Base-by-base conservation (phyloP, 108 stramenopile species). In the Skeletonema grethae region DNA sequence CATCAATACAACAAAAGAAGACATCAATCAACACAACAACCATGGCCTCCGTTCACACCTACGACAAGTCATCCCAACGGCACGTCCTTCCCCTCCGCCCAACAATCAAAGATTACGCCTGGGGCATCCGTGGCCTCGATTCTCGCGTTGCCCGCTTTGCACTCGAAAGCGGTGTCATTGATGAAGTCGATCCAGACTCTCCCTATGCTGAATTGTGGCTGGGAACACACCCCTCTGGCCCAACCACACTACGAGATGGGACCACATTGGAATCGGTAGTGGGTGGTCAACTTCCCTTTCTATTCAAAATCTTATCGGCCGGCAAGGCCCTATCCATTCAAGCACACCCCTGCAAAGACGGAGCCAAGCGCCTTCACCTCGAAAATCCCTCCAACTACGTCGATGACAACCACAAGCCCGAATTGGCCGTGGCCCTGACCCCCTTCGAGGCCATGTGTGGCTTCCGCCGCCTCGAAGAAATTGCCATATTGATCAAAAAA, bases 401-500 rank as follows among this genome's bases (percentile, higher is more conserved):
- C 50, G 98, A 99, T 72, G 79, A 89, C 39, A 99, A 99, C 80
- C 99, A 99, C 88, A 99, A 99, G 73, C 99, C 99, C 0, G 99
- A 99, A 84, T 96, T 99, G 96, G 98, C 97, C 57, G 94, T 98
- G 64, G 97, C 98, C 2, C 69, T 99, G 45, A 97, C 95, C n/a
- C 79, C 84, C 62, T 97, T 99, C 64, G 95, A 97, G 75, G 97
- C 93, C 56, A 93, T 98, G 93, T 94, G 93, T 79, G 96, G 96
- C n/a, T 98, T 98, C 70, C 96, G 96, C 39, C 84, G 82, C 7
- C 48, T 96, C n/a, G 80, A 86, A 64, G 94, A 95, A 57, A 91
- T 97, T 70, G 77, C 90, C 7, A 67, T 82, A 12, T 70, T 87
- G 46, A 70, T 96, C 29, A 84, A 90, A 55, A 85, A 88, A 72